A percentile compares a stretch with the other conserved stretches of the same genome.
Evolutionary conservation across 257 asterid species (phyloP).

Genomic region (Solanum chilense): DNA sequence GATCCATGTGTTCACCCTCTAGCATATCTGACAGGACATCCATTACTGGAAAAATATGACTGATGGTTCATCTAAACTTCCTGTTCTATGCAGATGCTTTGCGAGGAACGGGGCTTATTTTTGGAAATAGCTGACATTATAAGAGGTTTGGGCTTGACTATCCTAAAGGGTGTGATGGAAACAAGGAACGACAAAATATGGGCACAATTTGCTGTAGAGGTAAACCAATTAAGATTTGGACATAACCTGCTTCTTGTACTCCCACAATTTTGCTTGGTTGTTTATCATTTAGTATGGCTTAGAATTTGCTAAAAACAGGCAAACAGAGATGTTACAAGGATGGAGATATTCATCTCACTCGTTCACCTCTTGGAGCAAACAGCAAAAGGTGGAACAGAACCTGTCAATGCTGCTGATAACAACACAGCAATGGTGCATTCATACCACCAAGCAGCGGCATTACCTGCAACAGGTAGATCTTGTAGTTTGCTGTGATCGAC

Average conservation of each 20-base stretch:
- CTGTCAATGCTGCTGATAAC: conserved; percentile 12
- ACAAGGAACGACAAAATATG: conserved; percentile 67
- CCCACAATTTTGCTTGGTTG: neutral
- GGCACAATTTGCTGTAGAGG: conserved; percentile 94
- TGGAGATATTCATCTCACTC: conserved; percentile 74
- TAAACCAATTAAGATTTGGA: conserved; percentile 3
- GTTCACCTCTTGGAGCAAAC: conserved; percentile 75
- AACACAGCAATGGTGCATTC: conserved; percentile 21
- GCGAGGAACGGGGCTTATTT: conserved; percentile 78
- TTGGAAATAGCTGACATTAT: conserved; percentile 89
- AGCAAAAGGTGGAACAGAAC: conserved; percentile 16
- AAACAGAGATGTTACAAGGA: conserved; percentile 80
- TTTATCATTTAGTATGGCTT: neutral
- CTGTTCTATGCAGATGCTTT: conserved; percentile 52
- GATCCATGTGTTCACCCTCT: neutral
- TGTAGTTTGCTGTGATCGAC: conserved; percentile 22
- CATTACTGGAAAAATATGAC: neutral
- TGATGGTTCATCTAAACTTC: neutral
- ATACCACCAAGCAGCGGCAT: conserved; percentile 21
- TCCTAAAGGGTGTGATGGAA: conserved; percentile 90
- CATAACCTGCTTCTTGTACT: neutral
- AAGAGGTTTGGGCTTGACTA: conserved; percentile 80
- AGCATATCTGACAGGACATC: neutral
- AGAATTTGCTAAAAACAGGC: conserved; percentile 39
- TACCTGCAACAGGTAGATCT: conserved; percentile 32